These are phyloP conservation scores for Mimosa bimucronata DNA, from an alignment of 306 rosid genomes.

Conservation along the genomic window DNA sequence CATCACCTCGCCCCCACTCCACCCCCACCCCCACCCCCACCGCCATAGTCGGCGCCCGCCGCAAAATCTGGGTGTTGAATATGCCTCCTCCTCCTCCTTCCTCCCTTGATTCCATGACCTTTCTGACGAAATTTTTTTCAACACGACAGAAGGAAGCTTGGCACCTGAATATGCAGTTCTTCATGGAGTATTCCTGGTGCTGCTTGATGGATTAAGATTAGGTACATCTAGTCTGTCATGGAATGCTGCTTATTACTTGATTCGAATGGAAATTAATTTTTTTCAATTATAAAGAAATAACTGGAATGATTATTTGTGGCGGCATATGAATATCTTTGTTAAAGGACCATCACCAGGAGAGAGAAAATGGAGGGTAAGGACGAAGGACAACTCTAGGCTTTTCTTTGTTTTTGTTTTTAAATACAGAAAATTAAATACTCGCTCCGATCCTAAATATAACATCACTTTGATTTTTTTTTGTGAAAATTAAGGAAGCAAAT, in stretches of 20 bases:
- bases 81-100: no score
- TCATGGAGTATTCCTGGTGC: conserved; percentile 90
- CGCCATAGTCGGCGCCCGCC: no score
- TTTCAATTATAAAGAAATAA: background rate
- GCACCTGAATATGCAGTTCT: conserved; percentile 77
- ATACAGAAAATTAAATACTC: no score
- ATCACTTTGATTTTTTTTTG: no score
- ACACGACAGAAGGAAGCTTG: conserved; percentile 55
- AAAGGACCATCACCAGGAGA: background rate
- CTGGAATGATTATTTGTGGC: background rate
- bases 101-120: no score
- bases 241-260: background rate
- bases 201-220: conserved; percentile 92
- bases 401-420: background rate
- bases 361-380: background rate
- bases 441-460: no score
- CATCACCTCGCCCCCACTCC: no score
- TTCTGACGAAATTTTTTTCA: no score
- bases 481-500: no score
- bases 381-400: background rate
- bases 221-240: conserved; percentile 48
- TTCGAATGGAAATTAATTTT: background rate
- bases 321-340: background rate
- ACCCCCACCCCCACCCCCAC: no score
- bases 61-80: no score